Percentiles rank a stretch among this genome's conserved stretches.
Conservation (phyloP, 768 basidiomycete species). For the Termitomyces sp. region DNA sequence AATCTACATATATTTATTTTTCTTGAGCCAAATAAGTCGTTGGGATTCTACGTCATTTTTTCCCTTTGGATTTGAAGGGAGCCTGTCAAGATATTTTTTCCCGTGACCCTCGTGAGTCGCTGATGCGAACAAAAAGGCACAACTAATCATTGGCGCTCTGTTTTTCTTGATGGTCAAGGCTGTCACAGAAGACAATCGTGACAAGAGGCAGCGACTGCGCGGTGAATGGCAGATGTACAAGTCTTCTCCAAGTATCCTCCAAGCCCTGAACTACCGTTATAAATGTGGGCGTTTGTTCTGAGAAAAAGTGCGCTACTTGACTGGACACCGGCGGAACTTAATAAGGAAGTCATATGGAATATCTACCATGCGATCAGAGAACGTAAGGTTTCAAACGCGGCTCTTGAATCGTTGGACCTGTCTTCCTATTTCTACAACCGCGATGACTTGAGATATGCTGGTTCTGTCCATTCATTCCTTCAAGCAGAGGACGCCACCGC, state of each 20-base stretch:
- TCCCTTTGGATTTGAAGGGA: neutral
- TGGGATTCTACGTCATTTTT: neutral
- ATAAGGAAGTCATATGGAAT: neutral
- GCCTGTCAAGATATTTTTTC: neutral
- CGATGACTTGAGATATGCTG: neutral
- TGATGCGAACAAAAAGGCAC: neutral
- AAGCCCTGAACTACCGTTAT: neutral
- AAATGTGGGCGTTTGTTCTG: neutral
- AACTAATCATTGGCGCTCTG: neutral
- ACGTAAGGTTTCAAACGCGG: neutral
- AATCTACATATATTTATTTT: neutral
- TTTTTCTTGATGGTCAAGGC: neutral
- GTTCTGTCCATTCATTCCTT: neutral
- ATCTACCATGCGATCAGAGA: neutral
- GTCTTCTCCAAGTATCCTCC: neutral
- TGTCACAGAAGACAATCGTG: neutral
- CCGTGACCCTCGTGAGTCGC: neutral
- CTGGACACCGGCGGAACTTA: neutral
- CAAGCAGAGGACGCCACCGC: neutral
- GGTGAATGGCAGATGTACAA: neutral
- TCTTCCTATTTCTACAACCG: neutral
- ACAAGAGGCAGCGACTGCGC: neutral
- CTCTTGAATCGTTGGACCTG: neutral
- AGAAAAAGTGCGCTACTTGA: neutral
- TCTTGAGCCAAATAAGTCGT: neutral